These are phyloP conservation scores for Cerioporus squamosus DNA, from an alignment of 1,284 basidiomycete species.

Conservation along the genomic window DNA sequence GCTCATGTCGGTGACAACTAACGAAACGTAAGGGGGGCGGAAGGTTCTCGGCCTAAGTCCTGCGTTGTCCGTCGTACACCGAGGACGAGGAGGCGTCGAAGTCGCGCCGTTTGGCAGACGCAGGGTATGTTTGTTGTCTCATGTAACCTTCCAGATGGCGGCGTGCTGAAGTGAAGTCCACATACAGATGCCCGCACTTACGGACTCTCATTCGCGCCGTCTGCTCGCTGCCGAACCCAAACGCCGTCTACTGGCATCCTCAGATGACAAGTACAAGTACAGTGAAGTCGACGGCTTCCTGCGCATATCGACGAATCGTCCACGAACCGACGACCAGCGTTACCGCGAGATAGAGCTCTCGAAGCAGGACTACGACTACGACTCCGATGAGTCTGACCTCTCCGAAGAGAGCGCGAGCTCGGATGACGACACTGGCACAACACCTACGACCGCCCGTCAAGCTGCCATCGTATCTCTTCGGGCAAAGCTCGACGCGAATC, in stretches of 20 bases:
- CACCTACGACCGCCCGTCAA: slow-evolving; percentile 56
- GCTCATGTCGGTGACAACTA: slow-evolving; percentile 42
- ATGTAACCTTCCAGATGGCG: too few species aligned
- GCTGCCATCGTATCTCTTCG: slow-evolving; percentile 62
- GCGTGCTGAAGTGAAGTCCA: not conserved
- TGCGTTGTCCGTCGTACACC: slow-evolving; percentile 50
- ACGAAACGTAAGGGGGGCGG: slow-evolving; percentile 67
- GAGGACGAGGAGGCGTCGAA: slow-evolving; percentile 63
- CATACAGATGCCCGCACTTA: slow-evolving; percentile 54
- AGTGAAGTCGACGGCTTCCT: slow-evolving; percentile 71
- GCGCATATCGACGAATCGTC: slow-evolving; percentile 48
- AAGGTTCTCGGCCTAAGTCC: slow-evolving; percentile 62
- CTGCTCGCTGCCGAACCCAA: slow-evolving; percentile 55
- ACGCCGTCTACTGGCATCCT: slow-evolving; percentile 46
- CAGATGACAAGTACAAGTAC: slow-evolving; percentile 47
- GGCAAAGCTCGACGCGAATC: slow-evolving; percentile 52
- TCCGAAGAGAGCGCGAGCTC: slow-evolving; percentile 36
- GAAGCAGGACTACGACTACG: slow-evolving; percentile 38
- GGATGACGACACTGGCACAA: slow-evolving; percentile 37
- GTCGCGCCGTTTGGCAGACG: slow-evolving; percentile 51
- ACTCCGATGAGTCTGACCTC: slow-evolving; percentile 50
- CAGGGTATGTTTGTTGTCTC: slow-evolving; percentile 51
- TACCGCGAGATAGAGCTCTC: slow-evolving; percentile 55
- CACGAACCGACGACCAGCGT: slow-evolving; percentile 41
- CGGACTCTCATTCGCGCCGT: slow-evolving; percentile 56